These are phyloP conservation scores for Amanita inopinata DNA, from an alignment of 768 basidiomycete species.

Conservation along the genomic window DNA sequence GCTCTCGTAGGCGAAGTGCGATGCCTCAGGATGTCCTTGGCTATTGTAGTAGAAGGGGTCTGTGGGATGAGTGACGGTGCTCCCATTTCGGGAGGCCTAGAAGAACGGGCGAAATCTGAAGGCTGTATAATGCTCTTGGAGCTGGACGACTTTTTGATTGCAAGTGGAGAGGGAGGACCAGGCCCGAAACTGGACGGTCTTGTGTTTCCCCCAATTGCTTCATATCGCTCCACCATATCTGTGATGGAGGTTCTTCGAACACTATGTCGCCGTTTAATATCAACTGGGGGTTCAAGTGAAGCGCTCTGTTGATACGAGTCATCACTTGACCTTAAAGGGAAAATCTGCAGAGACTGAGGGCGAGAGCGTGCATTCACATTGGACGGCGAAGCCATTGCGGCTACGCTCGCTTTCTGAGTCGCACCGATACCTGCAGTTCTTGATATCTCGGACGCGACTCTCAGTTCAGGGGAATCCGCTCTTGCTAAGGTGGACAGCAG, in stretches of 20 bases:
- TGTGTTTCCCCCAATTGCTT: constrained; percentile 44
- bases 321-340: constrained; percentile 46
- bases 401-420: not conserved
- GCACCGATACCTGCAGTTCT: not conserved
- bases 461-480: not conserved
- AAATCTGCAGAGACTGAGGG: constrained; percentile 76
- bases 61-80: not conserved
- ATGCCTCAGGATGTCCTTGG: not conserved
- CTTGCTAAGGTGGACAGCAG: not conserved
- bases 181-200: constrained; percentile 19
- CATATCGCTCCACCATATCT: constrained; percentile 79
- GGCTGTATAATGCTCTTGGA: not conserved
- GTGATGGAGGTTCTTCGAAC: constrained; percentile 70
- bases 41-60: not conserved
- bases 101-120: not conserved
- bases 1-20: constrained; percentile 7
- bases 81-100: constrained; percentile 12
- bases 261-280: constrained; percentile 28
- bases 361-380: constrained; percentile 38
- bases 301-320: constrained; percentile 24
- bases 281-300: constrained; percentile 37
- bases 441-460: not conserved
- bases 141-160: constrained; percentile 8
- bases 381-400: not conserved
- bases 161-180: constrained; percentile 22